Evolutionary conservation across 495 filamentous ascomycete genomes (phyloP).

Genomic region (Poronia punctata): DNA sequence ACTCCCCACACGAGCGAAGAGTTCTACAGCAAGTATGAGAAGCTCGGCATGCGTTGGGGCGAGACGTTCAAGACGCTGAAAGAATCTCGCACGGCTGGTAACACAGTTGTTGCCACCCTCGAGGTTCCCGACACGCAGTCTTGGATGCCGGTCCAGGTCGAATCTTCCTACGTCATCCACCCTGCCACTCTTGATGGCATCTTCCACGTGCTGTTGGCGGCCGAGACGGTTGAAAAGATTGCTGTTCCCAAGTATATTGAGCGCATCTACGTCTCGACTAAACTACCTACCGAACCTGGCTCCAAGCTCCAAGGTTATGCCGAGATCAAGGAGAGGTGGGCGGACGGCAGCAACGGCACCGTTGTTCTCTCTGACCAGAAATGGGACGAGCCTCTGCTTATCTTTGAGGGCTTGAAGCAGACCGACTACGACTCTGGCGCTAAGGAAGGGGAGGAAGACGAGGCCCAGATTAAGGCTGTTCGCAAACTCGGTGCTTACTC

Average conservation of each 20-base stretch:
- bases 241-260: conserved; percentile 26
- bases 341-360: conserved; percentile 20
- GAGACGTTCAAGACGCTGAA: conserved; percentile 21
- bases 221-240: conserved; percentile 16
- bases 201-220: conserved; percentile 25
- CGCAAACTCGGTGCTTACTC: conserved; percentile 17
- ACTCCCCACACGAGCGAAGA: conserved; percentile 11
- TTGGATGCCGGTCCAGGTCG: conserved; percentile 30
- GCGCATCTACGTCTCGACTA: conserved; percentile 18
- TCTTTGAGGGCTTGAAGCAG: conserved; percentile 21
- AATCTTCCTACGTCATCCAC: conserved; percentile 35
- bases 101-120: conserved; percentile 16
- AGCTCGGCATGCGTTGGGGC: conserved; percentile 27
- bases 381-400: conserved; percentile 20
- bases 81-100: conserved; percentile 14
- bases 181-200: conserved; percentile 33
- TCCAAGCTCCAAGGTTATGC: conserved; percentile 16
- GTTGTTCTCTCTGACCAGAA: conserved; percentile 20
- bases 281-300: conserved; percentile 15
- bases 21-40: conserved; percentile 20
- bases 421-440: conserved; percentile 15
- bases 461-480: conserved; percentile 13
- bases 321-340: conserved; percentile 19
- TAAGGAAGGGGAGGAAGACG: conserved; percentile 10
- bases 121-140: conserved; percentile 27